Base-by-base conservation (phyloP, 331 rosid genomes). In the Phaseolus coccineus region DNA sequence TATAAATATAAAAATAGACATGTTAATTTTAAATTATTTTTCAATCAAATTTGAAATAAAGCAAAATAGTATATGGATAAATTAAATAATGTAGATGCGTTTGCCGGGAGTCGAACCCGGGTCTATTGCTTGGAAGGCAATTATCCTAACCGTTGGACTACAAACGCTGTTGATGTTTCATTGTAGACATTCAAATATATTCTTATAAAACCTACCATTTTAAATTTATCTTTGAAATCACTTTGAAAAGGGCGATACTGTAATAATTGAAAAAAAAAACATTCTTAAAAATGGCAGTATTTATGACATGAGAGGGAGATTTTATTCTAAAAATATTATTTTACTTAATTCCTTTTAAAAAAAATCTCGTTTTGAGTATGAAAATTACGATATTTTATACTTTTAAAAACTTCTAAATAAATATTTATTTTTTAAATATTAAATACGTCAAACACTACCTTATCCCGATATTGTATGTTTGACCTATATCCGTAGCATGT, bases 101-200 rank as follows among this genome's bases (percentile, higher is more conserved):
- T 58, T 94, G 97, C 94, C 98, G 94, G 93, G 98, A 92, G 98
- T 92, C 95, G 97, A 92, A 92, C 96, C 97, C 97, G 90, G 97
- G 89, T 92, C 97, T 88, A 90, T 90, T 92, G 93, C 92, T 94
- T 92, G 97, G 92, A 94, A 92, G 97, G 95, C 95, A 94, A 92
- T 89, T 92, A 89, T 92, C 84, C 95, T 93, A 85, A 93, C 96
- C 94, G 94, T 91, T 93, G 94, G 97, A 63, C 69, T 64, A 64
- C 70, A 64, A 64, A 64, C 70, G 48, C 70, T 16, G 0, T 7
- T 0, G 0, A 0, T 51, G 4, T 0, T 48, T 0, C 0, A 4
- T 0, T 14, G 2, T 48, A 48, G 19, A 48, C 14, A 28, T 28
- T 28, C 0, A 28, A 1, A 19, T 19, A 19, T 19, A 19, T 19